phyloP scores from a whole-genome alignment of 441 rosid species.

The Gossypium davidsonii region DNA sequence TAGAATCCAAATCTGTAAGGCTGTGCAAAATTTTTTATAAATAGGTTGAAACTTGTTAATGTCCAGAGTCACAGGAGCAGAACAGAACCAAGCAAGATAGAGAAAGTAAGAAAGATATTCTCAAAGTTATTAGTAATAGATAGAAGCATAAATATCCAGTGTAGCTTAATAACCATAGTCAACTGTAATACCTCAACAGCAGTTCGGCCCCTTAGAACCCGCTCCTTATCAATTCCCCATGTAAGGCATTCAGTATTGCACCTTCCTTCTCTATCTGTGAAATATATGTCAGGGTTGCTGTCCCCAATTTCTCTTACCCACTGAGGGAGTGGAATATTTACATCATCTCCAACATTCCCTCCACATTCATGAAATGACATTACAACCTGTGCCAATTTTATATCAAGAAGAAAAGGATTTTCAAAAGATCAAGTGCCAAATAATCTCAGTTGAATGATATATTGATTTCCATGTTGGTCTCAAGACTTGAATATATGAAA shows the following conservation, averaged over 20 bases:
- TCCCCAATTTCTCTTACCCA: constrained; percentile 61
- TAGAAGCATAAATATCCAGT: neutral
- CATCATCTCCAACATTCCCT: constrained; percentile 80
- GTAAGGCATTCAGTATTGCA: constrained; percentile 58
- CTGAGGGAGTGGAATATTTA: constrained; percentile 55
- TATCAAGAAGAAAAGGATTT: constrained; percentile 15
- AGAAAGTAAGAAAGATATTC: neutral
- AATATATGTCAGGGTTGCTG: constrained; percentile 68
- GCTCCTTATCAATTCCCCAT: constrained; percentile 72
- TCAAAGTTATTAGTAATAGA: neutral
- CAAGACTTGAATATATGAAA: neutral
- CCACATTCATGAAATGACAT: constrained; percentile 78
- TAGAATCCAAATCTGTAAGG: neutral
- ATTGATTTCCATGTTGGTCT: neutral
- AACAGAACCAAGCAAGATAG: constrained; percentile 4
- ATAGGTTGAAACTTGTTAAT: neutral
- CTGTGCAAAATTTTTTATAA: neutral
- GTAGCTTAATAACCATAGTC: neutral
- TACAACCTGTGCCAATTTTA: constrained; percentile 44
- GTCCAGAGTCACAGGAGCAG: too few relatives aligned
- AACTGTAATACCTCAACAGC: constrained; percentile 51
- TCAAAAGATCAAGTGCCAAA: neutral
- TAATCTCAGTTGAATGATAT: neutral
- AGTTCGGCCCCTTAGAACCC: constrained; percentile 62
- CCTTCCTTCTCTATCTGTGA: constrained; percentile 57